Evolutionary conservation across 805 yeast species (phyloP), one percentile per base, ranked within the genome.

Genomic region (Limtongozyma cylindracea): DNA sequence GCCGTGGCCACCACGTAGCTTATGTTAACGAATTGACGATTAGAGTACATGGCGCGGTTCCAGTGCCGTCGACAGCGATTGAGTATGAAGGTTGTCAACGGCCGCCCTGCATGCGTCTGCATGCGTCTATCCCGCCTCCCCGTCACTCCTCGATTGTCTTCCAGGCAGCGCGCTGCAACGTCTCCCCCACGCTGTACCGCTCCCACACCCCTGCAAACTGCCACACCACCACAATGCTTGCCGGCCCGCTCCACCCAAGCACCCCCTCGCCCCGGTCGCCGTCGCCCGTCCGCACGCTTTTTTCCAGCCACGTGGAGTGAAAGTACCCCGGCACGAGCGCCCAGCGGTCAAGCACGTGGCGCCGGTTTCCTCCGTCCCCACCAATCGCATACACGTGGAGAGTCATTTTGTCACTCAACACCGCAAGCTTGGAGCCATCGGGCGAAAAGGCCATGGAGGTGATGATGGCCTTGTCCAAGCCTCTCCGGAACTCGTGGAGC

Each of bases 231-330:
- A 78, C 56, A 4, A 84, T 45, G 29, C 66, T 77, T 30, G 74
- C 78, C 5, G 67, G 67, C 1, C 69, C 53, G 91, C 91, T n/a
- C n/a, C n/a, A 77, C 2, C 84, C 91, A 13, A 51, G 16, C 2
- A 38, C 39, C 2, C 56, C 58, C 10, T 31, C 28, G 25, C 49
- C 56, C 14, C 24, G 22, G 12, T 24, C 4, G 14, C 10, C 12
- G 20, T 25, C 28, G 20, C 41, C 46, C 22, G 37, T 12, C 23
- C 29, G 19, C n/a, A n/a, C n/a, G n/a, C n/a, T n/a, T n/a, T n/a
- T n/a, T n/a, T n/a, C n/a, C n/a, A n/a, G n/a, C 94, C 94, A 82
- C 10, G 73, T 70, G 2, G 84, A 69, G 23, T 70, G 63, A 42
- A 82, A 73, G 38, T 80, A 80, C 21, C 56, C 53, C 10, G 53